These are phyloP conservation scores for Annona cherimola DNA, from an alignment of 164 flowering plant species.

Conservation along the genomic window DNA sequence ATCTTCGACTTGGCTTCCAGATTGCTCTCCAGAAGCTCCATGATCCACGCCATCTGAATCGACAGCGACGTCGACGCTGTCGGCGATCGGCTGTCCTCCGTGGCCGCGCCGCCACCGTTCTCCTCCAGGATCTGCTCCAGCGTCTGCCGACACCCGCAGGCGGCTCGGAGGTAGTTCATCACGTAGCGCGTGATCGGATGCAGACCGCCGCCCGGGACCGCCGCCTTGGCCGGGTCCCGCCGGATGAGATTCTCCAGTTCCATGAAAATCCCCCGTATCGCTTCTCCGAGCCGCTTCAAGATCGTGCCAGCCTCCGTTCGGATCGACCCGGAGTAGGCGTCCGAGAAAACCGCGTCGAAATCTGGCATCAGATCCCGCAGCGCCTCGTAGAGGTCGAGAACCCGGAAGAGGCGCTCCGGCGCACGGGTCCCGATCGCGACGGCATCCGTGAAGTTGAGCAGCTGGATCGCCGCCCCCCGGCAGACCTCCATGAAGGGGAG, in stretches of 20 bases:
- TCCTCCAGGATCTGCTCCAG: conserved; percentile 80
- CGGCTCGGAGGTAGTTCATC: conserved; percentile 86
- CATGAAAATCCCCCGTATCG: conserved; percentile 83
- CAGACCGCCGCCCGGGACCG: conserved; percentile 80
- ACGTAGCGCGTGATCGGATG: conserved; percentile 95
- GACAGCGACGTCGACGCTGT: conserved; percentile 55
- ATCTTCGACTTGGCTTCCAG: conserved; percentile 76
- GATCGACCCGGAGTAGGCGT: conserved; percentile 51
- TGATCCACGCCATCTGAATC: conserved; percentile 80
- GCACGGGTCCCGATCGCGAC: conserved; percentile 65
- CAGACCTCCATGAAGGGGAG: conserved; percentile 90
- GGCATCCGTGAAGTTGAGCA: conserved; percentile 75
- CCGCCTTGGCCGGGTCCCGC: conserved; percentile 69
- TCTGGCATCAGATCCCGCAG: conserved; percentile 81
- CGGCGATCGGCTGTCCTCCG: conserved; percentile 25
- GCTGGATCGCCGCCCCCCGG: conserved; percentile 65
- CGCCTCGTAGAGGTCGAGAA: conserved; percentile 74
- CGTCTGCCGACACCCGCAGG: conserved; percentile 56
- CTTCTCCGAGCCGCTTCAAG: conserved; percentile 74
- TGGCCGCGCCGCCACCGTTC: conserved; percentile 2
- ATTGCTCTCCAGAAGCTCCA: conserved; percentile 92
- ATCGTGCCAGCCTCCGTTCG: conserved; percentile 64
- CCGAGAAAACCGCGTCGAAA: conserved; percentile 60
- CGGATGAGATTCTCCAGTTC: conserved; percentile 82
- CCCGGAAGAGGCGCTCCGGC: conserved; percentile 75